Conservation (phyloP, 108 stramenopile genomes). For the Halocafeteria seosinensis region DNA sequence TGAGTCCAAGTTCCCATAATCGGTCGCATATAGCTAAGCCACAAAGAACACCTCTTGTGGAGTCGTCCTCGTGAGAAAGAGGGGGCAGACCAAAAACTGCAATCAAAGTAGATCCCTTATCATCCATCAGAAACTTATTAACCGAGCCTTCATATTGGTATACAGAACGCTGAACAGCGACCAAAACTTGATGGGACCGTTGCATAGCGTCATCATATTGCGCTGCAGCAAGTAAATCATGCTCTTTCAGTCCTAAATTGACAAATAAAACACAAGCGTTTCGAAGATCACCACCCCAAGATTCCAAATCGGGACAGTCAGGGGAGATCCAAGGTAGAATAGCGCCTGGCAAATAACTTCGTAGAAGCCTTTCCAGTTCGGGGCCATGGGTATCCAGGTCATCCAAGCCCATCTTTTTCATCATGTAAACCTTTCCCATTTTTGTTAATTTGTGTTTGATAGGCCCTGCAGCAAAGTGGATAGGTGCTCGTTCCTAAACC, state of each 20-base stretch:
- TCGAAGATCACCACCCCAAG: slow-evolving; percentile 30
- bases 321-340: slow-evolving; percentile 28
- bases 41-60: slow-evolving; percentile 26
- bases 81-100: slow-evolving; percentile 43
- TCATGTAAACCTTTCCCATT: background rate
- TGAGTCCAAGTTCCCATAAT: slow-evolving; percentile 25
- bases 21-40: slow-evolving; percentile 19
- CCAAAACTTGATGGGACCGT: slow-evolving; percentile 25
- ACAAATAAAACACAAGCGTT: slow-evolving; percentile 35
- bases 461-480: no score
- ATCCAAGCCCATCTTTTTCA: slow-evolving; percentile 8
- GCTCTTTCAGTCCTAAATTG: slow-evolving; percentile 34
- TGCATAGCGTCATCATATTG: slow-evolving; percentile 35
- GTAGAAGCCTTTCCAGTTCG: slow-evolving; percentile 14
- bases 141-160: slow-evolving; percentile 41
- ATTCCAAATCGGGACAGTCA: slow-evolving; percentile 26
- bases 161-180: slow-evolving; percentile 23
- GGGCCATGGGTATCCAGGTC: slow-evolving; percentile 14
- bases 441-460: background rate
- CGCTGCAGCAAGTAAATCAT: slow-evolving; percentile 31
- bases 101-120: slow-evolving; percentile 46
- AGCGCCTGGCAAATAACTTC: slow-evolving; percentile 26
- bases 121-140: slow-evolving; percentile 47
- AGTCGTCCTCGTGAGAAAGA: slow-evolving; percentile 30
- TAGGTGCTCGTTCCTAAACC: no score